Evolutionary conservation across 1,284 basidiomycete genomes (phyloP).

Genomic region (Malassezia slooffiae): DNA sequence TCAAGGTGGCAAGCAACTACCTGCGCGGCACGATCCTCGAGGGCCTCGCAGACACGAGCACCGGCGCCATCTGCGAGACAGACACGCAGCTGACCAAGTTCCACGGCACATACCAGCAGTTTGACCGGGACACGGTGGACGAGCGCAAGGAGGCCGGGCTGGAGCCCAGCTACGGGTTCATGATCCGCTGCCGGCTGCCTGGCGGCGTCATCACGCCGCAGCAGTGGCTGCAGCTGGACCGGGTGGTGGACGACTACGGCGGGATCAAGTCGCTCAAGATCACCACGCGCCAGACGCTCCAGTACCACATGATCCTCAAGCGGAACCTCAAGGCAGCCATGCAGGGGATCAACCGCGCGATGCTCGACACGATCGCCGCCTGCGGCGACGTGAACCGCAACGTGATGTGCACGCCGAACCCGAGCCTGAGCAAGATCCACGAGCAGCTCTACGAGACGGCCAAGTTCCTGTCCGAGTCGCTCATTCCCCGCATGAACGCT

Average conservation of each 20-base stretch:
- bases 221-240: slow-evolving; percentile 93
- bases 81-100: slow-evolving; percentile 97
- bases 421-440: slow-evolving; percentile 73
- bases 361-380: slow-evolving; percentile 92
- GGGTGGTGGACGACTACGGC: slow-evolving; percentile 88
- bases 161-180: slow-evolving; percentile 94
- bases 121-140: slow-evolving; percentile 94
- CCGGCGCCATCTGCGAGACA: slow-evolving; percentile 75
- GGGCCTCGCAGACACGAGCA: slow-evolving; percentile 73
- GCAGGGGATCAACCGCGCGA: slow-evolving; percentile 80
- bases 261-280: slow-evolving; percentile 83
- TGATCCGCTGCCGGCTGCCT: slow-evolving; percentile 94
- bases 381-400: slow-evolving; percentile 96
- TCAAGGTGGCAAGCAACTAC: slow-evolving; percentile 92
- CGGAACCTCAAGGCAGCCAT: slow-evolving; percentile 88
- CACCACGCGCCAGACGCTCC: slow-evolving; percentile 97
- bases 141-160: slow-evolving; percentile 84
- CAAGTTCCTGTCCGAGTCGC: slow-evolving; percentile 71
- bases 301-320: slow-evolving; percentile 99
- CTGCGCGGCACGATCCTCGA: slow-evolving; percentile 86
- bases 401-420: slow-evolving; percentile 84
- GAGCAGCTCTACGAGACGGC: slow-evolving; percentile 72
- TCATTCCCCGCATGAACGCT: slow-evolving; percentile 79
- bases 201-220: slow-evolving; percentile 81
- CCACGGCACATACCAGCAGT: slow-evolving; percentile 62